A percentile compares a stretch with the other conserved stretches of the same genome.
Evolutionary conservation across 257 asterid species (phyloP).

Genomic region (Henckelia pumila): DNA sequence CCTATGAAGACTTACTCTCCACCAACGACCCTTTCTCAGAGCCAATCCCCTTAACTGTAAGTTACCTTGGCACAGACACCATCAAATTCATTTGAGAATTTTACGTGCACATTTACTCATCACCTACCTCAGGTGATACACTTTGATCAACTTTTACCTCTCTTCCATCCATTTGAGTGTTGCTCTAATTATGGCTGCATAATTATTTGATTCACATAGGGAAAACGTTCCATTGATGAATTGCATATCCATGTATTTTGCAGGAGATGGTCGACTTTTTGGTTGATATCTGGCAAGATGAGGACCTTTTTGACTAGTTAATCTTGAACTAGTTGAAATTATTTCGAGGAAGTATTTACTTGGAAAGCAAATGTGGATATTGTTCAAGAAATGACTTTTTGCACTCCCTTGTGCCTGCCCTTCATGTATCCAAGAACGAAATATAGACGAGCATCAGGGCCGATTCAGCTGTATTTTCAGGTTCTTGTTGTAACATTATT

Average conservation of each 20-base stretch:
- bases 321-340: not conserved
- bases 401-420: not conserved
- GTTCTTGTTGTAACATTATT: conserved; percentile 13
- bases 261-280: conserved; percentile 88
- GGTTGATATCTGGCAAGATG: conserved; percentile 76
- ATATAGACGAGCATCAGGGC: too few relatives aligned
- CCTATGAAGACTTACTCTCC: conserved; percentile 73
- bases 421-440: too few relatives aligned
- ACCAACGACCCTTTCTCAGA: conserved; percentile 57
- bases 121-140: not conserved
- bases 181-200: not conserved
- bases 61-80: conserved; percentile 19
- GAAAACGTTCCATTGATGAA: not conserved
- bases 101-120: not conserved
- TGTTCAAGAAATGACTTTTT: not conserved
- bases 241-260: conserved; percentile 19
- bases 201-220: not conserved
- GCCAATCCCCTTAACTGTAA: conserved; percentile 63
- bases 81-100: not conserved
- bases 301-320: conserved; percentile 62
- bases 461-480: conserved; percentile 12
- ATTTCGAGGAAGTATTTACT: not conserved
- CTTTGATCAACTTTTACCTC: not conserved
- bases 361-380: not conserved
- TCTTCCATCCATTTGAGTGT: not conserved